A percentile compares a stretch with the other conserved stretches of the same genome.
phyloP scores from a whole-genome alignment of 1,284 basidiomycete species.

The Cryptococcus neoformans region DNA sequence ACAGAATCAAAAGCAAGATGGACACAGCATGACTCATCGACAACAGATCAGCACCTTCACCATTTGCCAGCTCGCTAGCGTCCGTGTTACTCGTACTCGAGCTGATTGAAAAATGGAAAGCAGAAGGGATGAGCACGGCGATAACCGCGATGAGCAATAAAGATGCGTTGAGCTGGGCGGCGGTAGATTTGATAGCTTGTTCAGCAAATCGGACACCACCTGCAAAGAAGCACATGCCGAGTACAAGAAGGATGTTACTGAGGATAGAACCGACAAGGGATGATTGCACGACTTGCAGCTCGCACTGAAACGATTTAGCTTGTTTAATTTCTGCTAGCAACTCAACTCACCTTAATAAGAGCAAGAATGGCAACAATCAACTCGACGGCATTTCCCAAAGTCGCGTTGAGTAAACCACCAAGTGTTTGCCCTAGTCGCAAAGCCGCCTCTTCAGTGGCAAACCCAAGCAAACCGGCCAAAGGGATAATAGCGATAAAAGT shows the following conservation, averaged over 20 bases:
- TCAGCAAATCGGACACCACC: conserved; percentile 49
- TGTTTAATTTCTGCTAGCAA: neutral
- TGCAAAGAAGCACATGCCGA: conserved; percentile 63
- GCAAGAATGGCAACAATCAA: conserved; percentile 47
- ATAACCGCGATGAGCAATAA: conserved; percentile 54
- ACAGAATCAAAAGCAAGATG: conserved; percentile 69
- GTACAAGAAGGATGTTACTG: conserved; percentile 67
- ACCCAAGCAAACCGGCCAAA: conserved; percentile 71
- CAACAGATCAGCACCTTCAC: conserved; percentile 58
- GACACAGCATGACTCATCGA: conserved; percentile 75
- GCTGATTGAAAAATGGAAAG: conserved; percentile 52
- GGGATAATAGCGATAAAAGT: conserved; percentile 52
- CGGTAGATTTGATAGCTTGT: conserved; percentile 48
- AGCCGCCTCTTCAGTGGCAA: conserved; percentile 83
- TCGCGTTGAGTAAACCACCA: conserved; percentile 81
- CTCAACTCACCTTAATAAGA: conserved; percentile 35
- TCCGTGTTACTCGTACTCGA: conserved; percentile 22
- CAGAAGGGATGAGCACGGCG: conserved; percentile 52
- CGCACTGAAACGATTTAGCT: conserved; percentile 27
- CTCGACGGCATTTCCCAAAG: conserved; percentile 60
- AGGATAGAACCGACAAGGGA: conserved; percentile 58
- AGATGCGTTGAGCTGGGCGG: conserved; percentile 51
- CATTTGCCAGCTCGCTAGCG: conserved; percentile 23
- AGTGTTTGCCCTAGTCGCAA: conserved; percentile 70
- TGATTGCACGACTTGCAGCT: conserved; percentile 55